Conservation (phyloP, 208 protist genomes). For the Herpetomonas samuelpessoai region DNA sequence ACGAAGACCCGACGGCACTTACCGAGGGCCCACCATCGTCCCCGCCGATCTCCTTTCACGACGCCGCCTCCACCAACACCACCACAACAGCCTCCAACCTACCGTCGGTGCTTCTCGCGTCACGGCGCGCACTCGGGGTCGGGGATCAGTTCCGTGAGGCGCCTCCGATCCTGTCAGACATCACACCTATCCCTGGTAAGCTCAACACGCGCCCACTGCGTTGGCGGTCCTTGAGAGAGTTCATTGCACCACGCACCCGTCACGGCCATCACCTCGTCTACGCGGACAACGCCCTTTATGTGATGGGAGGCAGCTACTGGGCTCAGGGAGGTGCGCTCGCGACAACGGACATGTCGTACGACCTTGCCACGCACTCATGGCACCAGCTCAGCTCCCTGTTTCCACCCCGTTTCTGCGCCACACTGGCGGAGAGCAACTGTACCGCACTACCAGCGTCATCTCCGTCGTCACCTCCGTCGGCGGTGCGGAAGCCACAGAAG, state of each 20-base stretch:
- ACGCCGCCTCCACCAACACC: not conserved
- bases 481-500: not conserved
- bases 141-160: conserved; percentile 11
- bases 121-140: not conserved
- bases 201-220: conserved; percentile 28
- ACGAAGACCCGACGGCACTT: not conserved
- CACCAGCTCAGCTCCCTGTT: conserved; percentile 31
- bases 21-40: no score
- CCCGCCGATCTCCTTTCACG: no score
- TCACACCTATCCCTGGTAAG: conserved; percentile 21
- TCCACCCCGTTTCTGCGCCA: conserved; percentile 43
- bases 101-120: not conserved
- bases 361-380: conserved; percentile 25
- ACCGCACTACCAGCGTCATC: not conserved
- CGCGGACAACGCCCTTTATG: conserved; percentile 31
- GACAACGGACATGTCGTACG: conserved; percentile 37
- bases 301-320: conserved; percentile 62
- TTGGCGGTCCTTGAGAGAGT: conserved; percentile 24
- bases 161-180: conserved; percentile 10
- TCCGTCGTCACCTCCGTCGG: not conserved
- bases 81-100: not conserved
- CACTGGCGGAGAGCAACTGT: conserved; percentile 27
- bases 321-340: conserved; percentile 44
- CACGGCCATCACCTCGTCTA: conserved; percentile 63
- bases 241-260: conserved; percentile 33